Evolutionary conservation across 192 early-diverging fungal species (phyloP), one percentile per base, ranked within the genome.

Genomic region (Glomus cerebriforme): DNA sequence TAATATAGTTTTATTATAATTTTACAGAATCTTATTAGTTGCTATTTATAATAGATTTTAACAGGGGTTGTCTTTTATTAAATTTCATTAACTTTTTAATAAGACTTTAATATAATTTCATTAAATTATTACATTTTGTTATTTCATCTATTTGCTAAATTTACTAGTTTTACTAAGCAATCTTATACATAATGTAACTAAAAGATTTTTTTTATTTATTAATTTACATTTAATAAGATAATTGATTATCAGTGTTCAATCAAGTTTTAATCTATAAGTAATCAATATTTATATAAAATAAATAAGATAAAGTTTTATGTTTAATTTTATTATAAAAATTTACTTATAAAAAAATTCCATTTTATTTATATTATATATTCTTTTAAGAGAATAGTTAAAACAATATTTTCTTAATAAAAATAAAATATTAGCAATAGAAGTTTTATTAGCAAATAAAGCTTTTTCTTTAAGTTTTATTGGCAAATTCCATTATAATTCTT

Each of bases 351-450:
- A n/a, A n/a, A n/a, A n/a, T n/a, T n/a, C 63, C 0, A 7, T 78
- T 43, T 78, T 13, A 68, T 78, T 63, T 26, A 78, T 78, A 49
- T 67, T 78, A 67, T 78, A 78, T 22, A 78, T 78, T 67, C 35
- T 5, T 6, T 78, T 22, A 68, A 67, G 77, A 67, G 77, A 29
- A 67, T 78, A 78, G 1, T 43, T 67, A 39, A 63, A 22, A 63
- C 63, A 63, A 5, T 7, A 7, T 13, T 76, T 26, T 26, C 65
- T 24, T 24, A 76, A 22, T 63, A 62, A 63, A 7, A n/a, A 22
- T 26, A 76, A 27, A 17, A 7, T 7, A 29, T 63, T 17, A 1
- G 47, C 31, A 78, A 78, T 45, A 22, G 27, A 39, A n/a, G 2
- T 17, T 39, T 27, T 1, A 31, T 78, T n/a, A 67, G 27, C 77